Evolutionary conservation across 768 basidiomycete genomes (phyloP).

Genomic region (Galerina marginata): DNA sequence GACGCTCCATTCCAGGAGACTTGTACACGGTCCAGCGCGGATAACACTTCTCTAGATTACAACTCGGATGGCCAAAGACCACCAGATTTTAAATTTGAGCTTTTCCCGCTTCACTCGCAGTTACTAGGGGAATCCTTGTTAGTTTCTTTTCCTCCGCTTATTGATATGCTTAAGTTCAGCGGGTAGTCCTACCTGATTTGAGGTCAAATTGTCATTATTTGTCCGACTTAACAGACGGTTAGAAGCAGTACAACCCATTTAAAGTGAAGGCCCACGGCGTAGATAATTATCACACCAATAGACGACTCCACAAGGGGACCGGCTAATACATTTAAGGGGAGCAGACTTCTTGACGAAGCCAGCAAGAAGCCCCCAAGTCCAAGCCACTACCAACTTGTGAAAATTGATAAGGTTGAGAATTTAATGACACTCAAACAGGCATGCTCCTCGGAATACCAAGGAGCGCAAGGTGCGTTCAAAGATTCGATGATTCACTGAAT

Average conservation of each 20-base stretch:
- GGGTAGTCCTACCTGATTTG: constrained; percentile 85
- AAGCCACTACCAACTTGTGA: constrained; percentile 36
- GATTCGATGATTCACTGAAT: constrained; percentile 85
- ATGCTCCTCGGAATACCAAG: constrained; percentile 77
- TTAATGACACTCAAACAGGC: constrained; percentile 79
- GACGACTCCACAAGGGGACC: constrained; percentile 29
- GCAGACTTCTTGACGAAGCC: constrained; percentile 32
- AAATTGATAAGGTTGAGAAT: constrained; percentile 49
- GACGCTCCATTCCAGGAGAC: constrained; percentile 82
- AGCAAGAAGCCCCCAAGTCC: constrained; percentile 48
- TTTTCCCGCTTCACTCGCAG: constrained; percentile 86
- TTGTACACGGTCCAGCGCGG: constrained; percentile 75
- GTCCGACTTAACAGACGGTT: constrained; percentile 29
- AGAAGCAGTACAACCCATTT: constrained; percentile 26
- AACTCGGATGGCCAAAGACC: constrained; percentile 66
- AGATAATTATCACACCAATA: constrained; percentile 61
- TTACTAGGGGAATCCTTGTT: constrained; percentile 90
- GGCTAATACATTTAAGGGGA: constrained; percentile 56
- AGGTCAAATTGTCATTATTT: constrained; percentile 59
- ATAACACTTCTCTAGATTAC: constrained; percentile 82
- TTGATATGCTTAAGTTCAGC: constrained; percentile 90
- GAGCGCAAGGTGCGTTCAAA: constrained; percentile 84
- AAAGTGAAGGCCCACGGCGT: constrained; percentile 34
- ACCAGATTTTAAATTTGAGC: constrained; percentile 86
- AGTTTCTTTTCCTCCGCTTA: constrained; percentile 92